Conservation (phyloP, 495 filamentous ascomycete species). For the Eremomyces bilateralis region DNA sequence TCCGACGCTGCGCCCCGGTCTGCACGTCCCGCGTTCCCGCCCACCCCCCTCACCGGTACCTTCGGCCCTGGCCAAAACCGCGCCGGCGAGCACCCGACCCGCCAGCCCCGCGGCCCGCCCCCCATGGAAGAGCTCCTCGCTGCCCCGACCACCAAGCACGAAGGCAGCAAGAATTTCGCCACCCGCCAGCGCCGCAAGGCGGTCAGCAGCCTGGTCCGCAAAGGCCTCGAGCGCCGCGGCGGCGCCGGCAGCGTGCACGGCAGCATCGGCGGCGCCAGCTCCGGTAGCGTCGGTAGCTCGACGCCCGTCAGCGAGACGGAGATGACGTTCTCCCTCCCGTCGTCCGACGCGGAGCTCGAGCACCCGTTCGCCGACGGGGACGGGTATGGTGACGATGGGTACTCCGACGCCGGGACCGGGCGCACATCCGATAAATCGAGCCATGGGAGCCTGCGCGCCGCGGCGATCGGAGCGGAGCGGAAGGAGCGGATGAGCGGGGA, state of each 20-base stretch:
- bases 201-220: conserved; percentile 73
- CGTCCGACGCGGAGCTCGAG: no score
- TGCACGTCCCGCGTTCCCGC: conserved; percentile 37
- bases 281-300: conserved; percentile 50
- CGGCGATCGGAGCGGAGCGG: no score
- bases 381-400: no score
- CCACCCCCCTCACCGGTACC: conserved; percentile 63
- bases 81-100: conserved; percentile 81
- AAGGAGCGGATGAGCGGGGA: no score
- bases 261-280: conserved; percentile 29
- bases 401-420: no score
- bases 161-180: conserved; percentile 97
- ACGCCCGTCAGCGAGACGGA: conserved; percentile 80
- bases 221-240: conserved; percentile 65
- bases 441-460: no score
- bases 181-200: conserved; percentile 83
- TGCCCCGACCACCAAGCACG: conserved; percentile 81
- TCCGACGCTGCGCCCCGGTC: conserved; percentile 52
- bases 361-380: no score
- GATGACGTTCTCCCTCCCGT: conserved; percentile 42
- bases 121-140: conserved; percentile 75
- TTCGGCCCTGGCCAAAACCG: conserved; percentile 88
- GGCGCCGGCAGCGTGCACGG: conserved; percentile 30
- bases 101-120: conserved; percentile 85
- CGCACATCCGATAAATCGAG: no score